Conservation (phyloP, 2,329 filamentous ascomycete species). For the Emergomyces pasteurianus region DNA sequence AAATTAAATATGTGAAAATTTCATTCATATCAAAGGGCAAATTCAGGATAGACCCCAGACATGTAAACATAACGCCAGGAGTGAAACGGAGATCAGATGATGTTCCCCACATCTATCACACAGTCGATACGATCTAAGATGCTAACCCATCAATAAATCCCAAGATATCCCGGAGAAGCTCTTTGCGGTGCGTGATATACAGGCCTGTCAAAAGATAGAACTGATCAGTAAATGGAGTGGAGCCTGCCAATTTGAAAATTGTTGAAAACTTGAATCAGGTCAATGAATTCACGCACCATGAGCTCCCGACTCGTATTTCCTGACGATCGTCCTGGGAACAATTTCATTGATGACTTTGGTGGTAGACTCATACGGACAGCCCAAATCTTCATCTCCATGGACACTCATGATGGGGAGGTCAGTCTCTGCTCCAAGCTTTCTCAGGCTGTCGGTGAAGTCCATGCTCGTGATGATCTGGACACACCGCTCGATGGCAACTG, state of each 20-base stretch:
- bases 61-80: neutral
- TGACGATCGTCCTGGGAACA: slow-evolving; percentile 14
- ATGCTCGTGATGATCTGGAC: slow-evolving; percentile 16
- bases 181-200: neutral
- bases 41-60: neutral
- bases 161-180: slow-evolving; percentile 14
- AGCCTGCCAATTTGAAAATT: neutral
- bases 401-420: slow-evolving; percentile 16
- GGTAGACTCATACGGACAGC: slow-evolving; percentile 16
- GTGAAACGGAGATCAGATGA: too few species aligned
- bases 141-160: slow-evolving; percentile 6
- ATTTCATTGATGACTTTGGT: slow-evolving; percentile 15
- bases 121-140: neutral
- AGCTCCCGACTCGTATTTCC: slow-evolving; percentile 18
- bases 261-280: neutral
- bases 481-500: slow-evolving; percentile 19
- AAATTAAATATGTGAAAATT: too few species aligned
- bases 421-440: slow-evolving; percentile 8
- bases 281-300: slow-evolving; percentile 13
- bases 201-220: neutral
- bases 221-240: neutral
- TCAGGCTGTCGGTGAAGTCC: slow-evolving; percentile 17
- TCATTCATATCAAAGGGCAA: neutral
- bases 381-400: slow-evolving; percentile 19
- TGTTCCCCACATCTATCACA: neutral